A percentile compares a stretch with the other conserved stretches of the same genome.
Evolutionary conservation across 1,284 basidiomycete genomes (phyloP).

Genomic region (Gomphus sp.): DNA sequence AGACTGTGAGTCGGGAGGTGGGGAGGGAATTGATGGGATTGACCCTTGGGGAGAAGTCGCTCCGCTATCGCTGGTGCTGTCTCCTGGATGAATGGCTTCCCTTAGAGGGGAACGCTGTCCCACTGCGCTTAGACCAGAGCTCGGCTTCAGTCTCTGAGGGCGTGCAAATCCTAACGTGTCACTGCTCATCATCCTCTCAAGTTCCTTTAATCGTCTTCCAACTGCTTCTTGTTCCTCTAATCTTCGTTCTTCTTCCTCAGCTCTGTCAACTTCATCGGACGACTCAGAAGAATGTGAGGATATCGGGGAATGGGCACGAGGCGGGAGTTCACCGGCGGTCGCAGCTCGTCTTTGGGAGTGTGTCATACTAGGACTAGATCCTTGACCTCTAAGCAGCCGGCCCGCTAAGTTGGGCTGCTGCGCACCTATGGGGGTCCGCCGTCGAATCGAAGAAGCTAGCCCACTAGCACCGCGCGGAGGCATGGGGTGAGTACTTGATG

Average conservation of each 20-base stretch:
- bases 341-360: neutral
- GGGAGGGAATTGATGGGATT: slow-evolving; percentile 69
- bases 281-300: slow-evolving; percentile 32
- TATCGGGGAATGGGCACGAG: slow-evolving; percentile 22
- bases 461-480: neutral
- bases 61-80: slow-evolving; percentile 25
- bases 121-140: slow-evolving; percentile 20
- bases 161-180: slow-evolving; percentile 63
- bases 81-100: slow-evolving; percentile 38
- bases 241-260: slow-evolving; percentile 54
- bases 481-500: neutral
- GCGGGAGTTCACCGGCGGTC: neutral
- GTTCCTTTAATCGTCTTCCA: slow-evolving; percentile 51
- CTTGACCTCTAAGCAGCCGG: neutral
- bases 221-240: slow-evolving; percentile 61
- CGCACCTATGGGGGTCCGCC: slow-evolving; percentile 46
- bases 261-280: slow-evolving; percentile 44
- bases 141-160: slow-evolving; percentile 26
- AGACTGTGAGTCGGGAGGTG: slow-evolving; percentile 40
- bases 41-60: slow-evolving; percentile 63
- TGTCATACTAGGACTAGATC: neutral
- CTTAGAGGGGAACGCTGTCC: slow-evolving; percentile 29
- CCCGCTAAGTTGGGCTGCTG: slow-evolving; percentile 25
- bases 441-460: slow-evolving; percentile 25
- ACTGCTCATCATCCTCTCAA: slow-evolving; percentile 62